Evolutionary conservation across 305 asterid species (phyloP), one percentile per base, ranked within the genome.

Genomic region (Fraxinus ornus): DNA sequence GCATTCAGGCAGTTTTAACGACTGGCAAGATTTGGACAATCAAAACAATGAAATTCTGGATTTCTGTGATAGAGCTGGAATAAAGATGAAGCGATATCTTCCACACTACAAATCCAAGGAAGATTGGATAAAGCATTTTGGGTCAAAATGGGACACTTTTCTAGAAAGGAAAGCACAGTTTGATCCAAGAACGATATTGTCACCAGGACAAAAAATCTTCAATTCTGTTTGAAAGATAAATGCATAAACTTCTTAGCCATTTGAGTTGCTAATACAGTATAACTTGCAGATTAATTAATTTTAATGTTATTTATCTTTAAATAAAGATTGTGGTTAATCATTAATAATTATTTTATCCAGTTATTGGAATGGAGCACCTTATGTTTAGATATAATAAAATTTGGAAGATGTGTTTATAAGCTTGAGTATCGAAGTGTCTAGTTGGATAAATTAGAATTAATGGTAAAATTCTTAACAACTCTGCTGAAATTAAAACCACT

Each of bases 141-240:
- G 70, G 7, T 7, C 83, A 13, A 85, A 87, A 60, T 89, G 91
- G 91, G 75, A 36, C 76, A 55, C 39, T 75, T 85, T 89, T 55
- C 74, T 26, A 13, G 77, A 84, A 64, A 82, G 87, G 19, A 89
- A 87, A 79, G 75, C 79, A 57, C 71, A 7, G 57, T 89, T 87
- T 49, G 91, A 89, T 83, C 90, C 91, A 8, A 86, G 78, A 21
- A 83, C 55, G 81, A 85, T 86, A 30, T 57, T 88, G 17, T 83
- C 91, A 4, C 91, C 90, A 0, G 98, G 94, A 4, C 97, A 91
- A 80, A 90, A 87, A 35, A 93, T 94, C 62, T 94, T 93, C 82
- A 86, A 74, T 85, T 75, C 7, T 15, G 12, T 26, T 12, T 52
- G 41, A 19, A 49, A 10, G 1, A 24, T 24, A 24, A 24, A 24